Base-by-base conservation (phyloP, 1,284 basidiomycete genomes). In the Stereum hirsutum region DNA sequence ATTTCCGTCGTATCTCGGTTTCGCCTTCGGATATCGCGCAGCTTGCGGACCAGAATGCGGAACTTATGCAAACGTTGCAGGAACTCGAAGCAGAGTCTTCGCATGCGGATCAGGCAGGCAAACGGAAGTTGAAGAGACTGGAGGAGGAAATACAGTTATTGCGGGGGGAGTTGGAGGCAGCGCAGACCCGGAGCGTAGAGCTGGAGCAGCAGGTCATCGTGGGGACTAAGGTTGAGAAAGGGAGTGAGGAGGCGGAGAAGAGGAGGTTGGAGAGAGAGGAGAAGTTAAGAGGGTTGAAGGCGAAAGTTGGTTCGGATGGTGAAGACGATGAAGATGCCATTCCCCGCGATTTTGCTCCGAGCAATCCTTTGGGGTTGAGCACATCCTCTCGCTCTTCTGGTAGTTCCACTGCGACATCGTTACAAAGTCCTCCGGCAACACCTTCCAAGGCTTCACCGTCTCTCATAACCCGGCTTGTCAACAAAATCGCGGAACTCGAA, bases 401-500 rank as follows among this genome's bases (percentile, higher is more conserved):
- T 14, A 15, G 14, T n/a, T 39, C 37, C 11, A 2, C 37, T 11
- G 8, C n/a, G n/a, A n/a, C n/a, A n/a, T 35, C 33, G 5, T 4
- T n/a, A 11, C 15, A 11, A 4, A 11, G 5, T 12, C 15, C 28
- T 10, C 33, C 33, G 21, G 33, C 33, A 12, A 17, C 23, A 10
- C 10, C 24, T 6, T 2, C 37, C 21, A n/a, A 17, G 19, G 24
- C 37, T 25, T 23, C 37, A 10, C n/a, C 45, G 52, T 70, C 71
- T 11, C 65, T 90, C 41, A 72, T 91, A 12, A 66, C 76, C 1
- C 81, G 88, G 56, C 72, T 92, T 4, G 60, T 90, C 25, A 54
- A 64, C n/a, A 91, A 90, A 62, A 83, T 92, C 41, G 67, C 73
- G 23, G 89, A 92, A 56, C 67, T 92, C 0, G 83, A 90, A 55